Conservation (phyloP, 371 early-diverging fungal species). For the Syncephalastrum monosporum region DNA sequence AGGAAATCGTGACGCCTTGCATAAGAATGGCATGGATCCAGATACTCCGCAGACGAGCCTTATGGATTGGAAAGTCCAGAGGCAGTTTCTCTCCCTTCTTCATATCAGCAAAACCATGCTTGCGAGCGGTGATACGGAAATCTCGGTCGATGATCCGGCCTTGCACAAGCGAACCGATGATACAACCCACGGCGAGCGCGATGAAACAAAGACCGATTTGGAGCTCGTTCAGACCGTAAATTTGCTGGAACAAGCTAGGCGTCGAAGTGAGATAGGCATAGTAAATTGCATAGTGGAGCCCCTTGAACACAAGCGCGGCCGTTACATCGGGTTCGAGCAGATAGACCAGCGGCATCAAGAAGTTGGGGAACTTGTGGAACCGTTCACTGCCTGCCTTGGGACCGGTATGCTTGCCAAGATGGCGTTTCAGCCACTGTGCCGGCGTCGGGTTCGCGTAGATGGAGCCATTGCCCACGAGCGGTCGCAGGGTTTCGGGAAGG, state of each 20-base stretch:
- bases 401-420: background rate
- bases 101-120: slow-evolving; percentile 2
- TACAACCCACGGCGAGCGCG: slow-evolving; percentile 11
- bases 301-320: slow-evolving; percentile 9
- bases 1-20: slow-evolving; percentile 19
- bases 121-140: slow-evolving; percentile 7
- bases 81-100: slow-evolving; percentile 16
- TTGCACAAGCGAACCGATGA: slow-evolving; percentile 12
- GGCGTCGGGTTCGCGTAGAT: slow-evolving; percentile 34
- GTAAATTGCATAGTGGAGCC: slow-evolving; percentile 12
- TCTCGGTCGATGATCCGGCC: slow-evolving; percentile 18
- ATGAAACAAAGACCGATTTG: slow-evolving; percentile 21
- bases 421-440: slow-evolving; percentile 11
- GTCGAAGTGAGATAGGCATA: slow-evolving; percentile 12
- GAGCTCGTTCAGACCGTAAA: slow-evolving; percentile 15
- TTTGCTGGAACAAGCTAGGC: slow-evolving; percentile 11
- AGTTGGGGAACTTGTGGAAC: slow-evolving; percentile 12
- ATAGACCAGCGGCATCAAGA: slow-evolving; percentile 14
- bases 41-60: slow-evolving; percentile 26
- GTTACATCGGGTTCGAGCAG: slow-evolving; percentile 16
- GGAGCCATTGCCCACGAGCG: slow-evolving; percentile 38
- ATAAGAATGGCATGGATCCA: slow-evolving; percentile 19
- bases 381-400: background rate
- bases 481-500: slow-evolving; percentile 63
- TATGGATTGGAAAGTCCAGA: slow-evolving; percentile 25